phyloP scores from a whole-genome alignment of 2,329 filamentous ascomycete species.

The Aspergillus luchuensis region DNA sequence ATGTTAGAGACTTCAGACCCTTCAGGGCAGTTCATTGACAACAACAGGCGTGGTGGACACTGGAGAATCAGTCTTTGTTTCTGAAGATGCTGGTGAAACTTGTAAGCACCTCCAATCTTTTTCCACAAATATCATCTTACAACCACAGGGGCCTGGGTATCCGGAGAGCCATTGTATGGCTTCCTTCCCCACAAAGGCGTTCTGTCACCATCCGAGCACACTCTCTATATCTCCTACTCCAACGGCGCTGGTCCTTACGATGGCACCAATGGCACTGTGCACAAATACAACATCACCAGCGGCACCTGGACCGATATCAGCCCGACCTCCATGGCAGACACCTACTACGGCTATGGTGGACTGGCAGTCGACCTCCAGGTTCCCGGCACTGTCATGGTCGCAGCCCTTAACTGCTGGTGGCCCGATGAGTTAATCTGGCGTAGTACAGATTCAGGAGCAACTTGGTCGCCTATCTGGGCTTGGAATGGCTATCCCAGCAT shows the following conservation, averaged over 20 bases:
- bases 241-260: constrained; percentile 62
- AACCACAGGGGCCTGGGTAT: constrained; percentile 35
- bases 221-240: constrained; percentile 58
- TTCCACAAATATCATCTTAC: neutral
- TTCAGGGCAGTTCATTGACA: neutral
- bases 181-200: constrained; percentile 59
- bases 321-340: constrained; percentile 50
- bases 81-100: constrained; percentile 55
- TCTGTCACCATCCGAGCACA: constrained; percentile 54
- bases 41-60: constrained; percentile 49
- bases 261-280: constrained; percentile 56
- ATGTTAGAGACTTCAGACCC: constrained; percentile 23
- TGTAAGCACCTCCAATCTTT: constrained; percentile 41
- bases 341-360: constrained; percentile 60
- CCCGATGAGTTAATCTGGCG: constrained; percentile 61
- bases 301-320: constrained; percentile 60
- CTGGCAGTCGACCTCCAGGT: constrained; percentile 56
- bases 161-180: constrained; percentile 50
- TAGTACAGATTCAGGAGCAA: constrained; percentile 57
- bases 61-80: constrained; percentile 57
- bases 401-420: constrained; percentile 61
- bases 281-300: constrained; percentile 55
- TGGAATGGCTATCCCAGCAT: constrained; percentile 52
- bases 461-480: constrained; percentile 58
- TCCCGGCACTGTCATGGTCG: constrained; percentile 60